Conservation (phyloP, 2,329 filamentous ascomycete species). For the Aspergillus clavatus region DNA sequence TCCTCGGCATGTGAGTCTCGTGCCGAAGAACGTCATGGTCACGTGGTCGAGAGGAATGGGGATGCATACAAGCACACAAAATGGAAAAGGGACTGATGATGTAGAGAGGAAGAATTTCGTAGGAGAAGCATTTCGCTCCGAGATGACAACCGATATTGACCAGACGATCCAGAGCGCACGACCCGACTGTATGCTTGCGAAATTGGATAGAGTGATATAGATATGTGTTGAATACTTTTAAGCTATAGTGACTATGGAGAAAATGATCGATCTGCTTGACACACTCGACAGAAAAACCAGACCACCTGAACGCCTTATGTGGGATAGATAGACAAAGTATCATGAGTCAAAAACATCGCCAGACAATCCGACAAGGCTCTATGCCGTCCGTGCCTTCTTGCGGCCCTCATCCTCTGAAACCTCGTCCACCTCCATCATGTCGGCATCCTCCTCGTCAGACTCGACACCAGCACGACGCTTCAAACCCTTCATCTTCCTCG, state of each 20-base stretch:
- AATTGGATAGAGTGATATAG: neutral
- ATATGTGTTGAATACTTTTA: slow-evolving; percentile 1
- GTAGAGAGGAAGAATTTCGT: too few relatives aligned
- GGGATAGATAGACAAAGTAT: slow-evolving; percentile 16
- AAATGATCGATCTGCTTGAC: slow-evolving; percentile 6
- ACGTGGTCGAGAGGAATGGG: slow-evolving; percentile 20
- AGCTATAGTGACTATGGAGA: neutral
- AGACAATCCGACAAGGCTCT: slow-evolving; percentile 21
- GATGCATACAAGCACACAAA: too few relatives aligned
- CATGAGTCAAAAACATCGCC: slow-evolving; percentile 21
- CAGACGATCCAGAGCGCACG: too few relatives aligned
- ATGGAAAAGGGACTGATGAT: too few relatives aligned
- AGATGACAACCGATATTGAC: too few relatives aligned
- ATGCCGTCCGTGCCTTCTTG: slow-evolving; percentile 31
- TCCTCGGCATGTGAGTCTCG: slow-evolving; percentile 40
- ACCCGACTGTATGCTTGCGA: too few relatives aligned
- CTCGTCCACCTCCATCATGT: slow-evolving; percentile 46
- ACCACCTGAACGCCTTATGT: slow-evolving; percentile 16
- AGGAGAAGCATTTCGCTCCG: too few relatives aligned
- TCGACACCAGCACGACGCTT: slow-evolving; percentile 71
- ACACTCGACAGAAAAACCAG: slow-evolving; percentile 10
- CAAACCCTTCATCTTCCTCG: slow-evolving; percentile 98
- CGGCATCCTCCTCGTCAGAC: slow-evolving; percentile 50
- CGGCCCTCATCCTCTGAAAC: slow-evolving; percentile 32
- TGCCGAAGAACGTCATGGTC: slow-evolving; percentile 31